Evolutionary conservation across 345 rosid species (phyloP), one percentile per base, ranked within the genome.

Genomic region (Carallia brachiata): DNA sequence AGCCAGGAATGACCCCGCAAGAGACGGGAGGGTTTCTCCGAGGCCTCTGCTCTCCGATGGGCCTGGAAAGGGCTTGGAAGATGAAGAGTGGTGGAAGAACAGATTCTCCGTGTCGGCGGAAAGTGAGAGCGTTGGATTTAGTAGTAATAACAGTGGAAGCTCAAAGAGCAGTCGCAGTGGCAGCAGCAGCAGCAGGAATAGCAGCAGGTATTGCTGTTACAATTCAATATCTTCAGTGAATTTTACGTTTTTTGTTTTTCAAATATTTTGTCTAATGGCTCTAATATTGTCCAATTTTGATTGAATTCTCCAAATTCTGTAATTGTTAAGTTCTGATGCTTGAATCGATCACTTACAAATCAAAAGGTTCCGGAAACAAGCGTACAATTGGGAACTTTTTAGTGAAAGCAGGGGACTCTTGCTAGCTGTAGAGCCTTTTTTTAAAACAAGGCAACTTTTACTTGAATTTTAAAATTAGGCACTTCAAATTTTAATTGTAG

Each of bases 41-140:
- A 82, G 81, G 84, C 82, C 89, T 36, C 66, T 82, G 19, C 44
- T 77, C 27, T 70, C 74, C 0, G 90, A 80, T 5, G 83, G 84
- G 68, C 73, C 83, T 3, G 73, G 30, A 58, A 85, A 70, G 50
- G 55, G 18, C 23, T 86, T 54, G 23, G 23, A 23, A 12, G 92
- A 85, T 48, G 76, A 79, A 71, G 91, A 90, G 30, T 88, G 97
- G 93, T 89, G 92, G 96, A 86, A 80, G 83, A 84, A 74, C 57
- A 81, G 79, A 69, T 62, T 61, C 62, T 57, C 83, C 6, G 79
- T 67, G 0, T 69, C 78, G 7, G 75, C 62, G 47, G 81, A 79
- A 68, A 81, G 80, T 60, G 91, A 84, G 64, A 79, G 80, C 28
- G 69, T 66, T 57, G 74, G 80, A 66, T 82, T 73, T 5, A 83